A percentile compares a stretch with the other conserved stretches of the same genome.
Conservation (phyloP, 2,329 filamentous ascomycete species). For the Pseudogymnoascus sp. region DNA sequence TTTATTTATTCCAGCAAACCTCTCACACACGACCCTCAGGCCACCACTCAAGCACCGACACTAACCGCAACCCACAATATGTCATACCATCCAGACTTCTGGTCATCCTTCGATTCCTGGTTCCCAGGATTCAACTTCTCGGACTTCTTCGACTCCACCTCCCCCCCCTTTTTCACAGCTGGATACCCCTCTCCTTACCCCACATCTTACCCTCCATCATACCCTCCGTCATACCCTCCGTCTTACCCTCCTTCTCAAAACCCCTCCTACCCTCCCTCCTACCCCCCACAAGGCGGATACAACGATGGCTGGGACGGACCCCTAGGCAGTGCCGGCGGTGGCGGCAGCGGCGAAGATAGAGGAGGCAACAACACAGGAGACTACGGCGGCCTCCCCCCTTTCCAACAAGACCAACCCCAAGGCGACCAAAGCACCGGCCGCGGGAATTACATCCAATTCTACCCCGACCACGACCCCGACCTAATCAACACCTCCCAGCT, state of each 20-base stretch:
- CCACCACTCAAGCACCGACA: not conserved
- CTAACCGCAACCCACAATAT: not conserved
- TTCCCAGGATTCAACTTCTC: not conserved
- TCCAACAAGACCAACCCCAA: not conserved
- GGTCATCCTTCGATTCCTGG: not conserved
- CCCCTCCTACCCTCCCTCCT: not conserved
- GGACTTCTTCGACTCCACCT: not conserved
- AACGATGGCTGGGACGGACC: not conserved
- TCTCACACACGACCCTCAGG: not conserved
- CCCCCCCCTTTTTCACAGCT: not conserved
- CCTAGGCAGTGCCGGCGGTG: not conserved
- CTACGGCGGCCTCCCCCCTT: not conserved
- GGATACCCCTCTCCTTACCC: not conserved
- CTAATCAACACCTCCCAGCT: slow-evolving; percentile 3
- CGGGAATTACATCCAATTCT: not conserved
- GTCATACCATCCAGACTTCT: not conserved
- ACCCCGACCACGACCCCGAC: not conserved
- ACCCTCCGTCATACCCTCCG: not conserved
- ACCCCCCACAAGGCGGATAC: not conserved
- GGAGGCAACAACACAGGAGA: not conserved
- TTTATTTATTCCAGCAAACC: too few species aligned
- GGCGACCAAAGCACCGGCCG: slow-evolving; percentile 2
- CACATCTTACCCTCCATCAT: not conserved
- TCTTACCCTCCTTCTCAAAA: not conserved
- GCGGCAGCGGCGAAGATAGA: not conserved